These are phyloP conservation scores for Pichia sp. DNA, from an alignment of 1,139 yeast genomes.

Conservation along the genomic window DNA sequence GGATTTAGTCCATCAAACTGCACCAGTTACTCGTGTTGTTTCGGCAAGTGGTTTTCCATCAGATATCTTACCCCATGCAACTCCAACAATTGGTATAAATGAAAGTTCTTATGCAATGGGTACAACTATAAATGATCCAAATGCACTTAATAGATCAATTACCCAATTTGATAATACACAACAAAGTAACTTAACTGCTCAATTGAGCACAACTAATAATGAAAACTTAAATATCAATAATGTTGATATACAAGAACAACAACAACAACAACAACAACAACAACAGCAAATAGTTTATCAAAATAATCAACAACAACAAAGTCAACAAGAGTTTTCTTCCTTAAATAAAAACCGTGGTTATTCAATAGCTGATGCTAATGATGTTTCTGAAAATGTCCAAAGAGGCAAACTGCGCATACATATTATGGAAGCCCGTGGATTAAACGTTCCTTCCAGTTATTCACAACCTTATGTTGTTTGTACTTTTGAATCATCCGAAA, in stretches of 20 bases:
- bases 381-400: slow-evolving; percentile 37
- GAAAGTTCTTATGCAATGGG: slow-evolving; percentile 62
- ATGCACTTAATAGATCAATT: slow-evolving; percentile 24
- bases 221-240: slow-evolving; percentile 3
- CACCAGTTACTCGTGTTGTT: slow-evolving; percentile 7
- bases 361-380: slow-evolving; percentile 15
- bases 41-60: slow-evolving; percentile 26
- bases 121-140: slow-evolving; percentile 43
- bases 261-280: slow-evolving; percentile 30
- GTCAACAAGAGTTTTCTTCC: background rate
- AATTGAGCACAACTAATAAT: slow-evolving; percentile 14
- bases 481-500: slow-evolving; percentile 88
- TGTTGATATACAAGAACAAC: slow-evolving; percentile 12
- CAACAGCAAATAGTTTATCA: slow-evolving; percentile 18
- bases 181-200: slow-evolving; percentile 25
- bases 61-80: slow-evolving; percentile 34
- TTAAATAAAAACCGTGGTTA: slow-evolving; percentile 8
- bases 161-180: slow-evolving; percentile 23
- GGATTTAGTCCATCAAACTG: background rate
- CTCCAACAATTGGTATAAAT: slow-evolving; percentile 65
- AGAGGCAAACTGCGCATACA: slow-evolving; percentile 78
- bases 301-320: background rate
- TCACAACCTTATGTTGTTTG: slow-evolving; percentile 88
- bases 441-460: slow-evolving; percentile 45
- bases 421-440: slow-evolving; percentile 71